Percentiles rank a stretch among this genome's conserved stretches.
Evolutionary conservation across 768 basidiomycete genomes (phyloP).

Genomic region (Guyanaporus albipodus): DNA sequence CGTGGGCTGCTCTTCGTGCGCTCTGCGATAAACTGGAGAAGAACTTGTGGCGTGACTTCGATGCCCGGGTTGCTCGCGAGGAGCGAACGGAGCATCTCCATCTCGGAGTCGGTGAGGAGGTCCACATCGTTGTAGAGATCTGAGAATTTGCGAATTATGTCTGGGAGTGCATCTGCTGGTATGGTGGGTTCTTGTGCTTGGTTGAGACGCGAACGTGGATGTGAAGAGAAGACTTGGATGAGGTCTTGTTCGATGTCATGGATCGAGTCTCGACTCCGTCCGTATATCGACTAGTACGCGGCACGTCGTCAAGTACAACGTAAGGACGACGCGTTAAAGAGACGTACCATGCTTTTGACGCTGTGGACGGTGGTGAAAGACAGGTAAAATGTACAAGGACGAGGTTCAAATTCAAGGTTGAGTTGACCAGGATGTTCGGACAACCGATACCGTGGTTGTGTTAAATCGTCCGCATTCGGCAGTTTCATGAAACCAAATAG

Average conservation of each 20-base stretch:
- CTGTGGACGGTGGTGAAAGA: conserved; percentile 1
- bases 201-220: conserved; percentile 56
- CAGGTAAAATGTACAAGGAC: conserved; percentile 5
- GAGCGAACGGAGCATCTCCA: conserved; percentile 53
- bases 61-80: conserved; percentile 58
- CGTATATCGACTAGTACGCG: conserved; percentile 36
- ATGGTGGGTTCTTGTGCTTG: conserved; percentile 60
- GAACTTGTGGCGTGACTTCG: conserved; percentile 62
- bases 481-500: no score
- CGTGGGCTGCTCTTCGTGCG: conserved; percentile 43
- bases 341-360: conserved; percentile 25
- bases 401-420: conserved; percentile 2
- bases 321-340: conserved; percentile 6
- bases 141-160: conserved; percentile 63
- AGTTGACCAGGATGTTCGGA: conserved; percentile 4
- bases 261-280: conserved; percentile 67
- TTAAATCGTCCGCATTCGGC: background rate
- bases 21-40: conserved; percentile 62
- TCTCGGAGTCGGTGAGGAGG: conserved; percentile 63
- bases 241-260: conserved; percentile 69
- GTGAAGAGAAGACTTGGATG: conserved; percentile 60
- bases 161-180: conserved; percentile 66
- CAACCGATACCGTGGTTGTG: no score
- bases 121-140: conserved; percentile 55
- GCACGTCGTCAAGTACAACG: background rate